Conservation (phyloP, 306 rosid genomes). For the Acacia melanoxylon region DNA sequence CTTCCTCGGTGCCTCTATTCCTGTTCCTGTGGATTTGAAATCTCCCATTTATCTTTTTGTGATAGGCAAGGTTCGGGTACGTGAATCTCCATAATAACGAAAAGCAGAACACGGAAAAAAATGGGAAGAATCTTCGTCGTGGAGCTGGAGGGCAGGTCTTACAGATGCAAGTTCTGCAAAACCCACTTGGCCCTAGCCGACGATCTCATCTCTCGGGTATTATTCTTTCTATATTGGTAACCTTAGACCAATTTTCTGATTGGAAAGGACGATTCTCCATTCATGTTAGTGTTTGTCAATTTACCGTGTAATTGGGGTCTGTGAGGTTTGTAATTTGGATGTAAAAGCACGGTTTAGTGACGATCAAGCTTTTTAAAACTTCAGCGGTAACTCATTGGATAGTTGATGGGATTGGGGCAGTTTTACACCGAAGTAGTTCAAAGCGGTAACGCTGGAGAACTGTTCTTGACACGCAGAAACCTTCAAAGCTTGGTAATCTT, state of each 20-base stretch:
- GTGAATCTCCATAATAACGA: neutral
- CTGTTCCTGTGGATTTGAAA: neutral
- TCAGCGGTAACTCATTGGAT: neutral
- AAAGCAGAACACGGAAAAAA: neutral
- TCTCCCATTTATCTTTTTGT: neutral
- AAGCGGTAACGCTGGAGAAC: neutral
- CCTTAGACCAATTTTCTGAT: neutral
- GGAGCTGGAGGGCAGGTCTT: constrained; percentile 84
- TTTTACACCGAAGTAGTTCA: neutral
- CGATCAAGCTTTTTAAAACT: neutral
- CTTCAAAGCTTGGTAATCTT: neutral
- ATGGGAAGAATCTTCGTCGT: constrained; percentile 85
- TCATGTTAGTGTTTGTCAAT: neutral
- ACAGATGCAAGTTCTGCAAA: constrained; percentile 88
- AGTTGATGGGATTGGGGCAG: neutral
- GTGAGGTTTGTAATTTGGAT: neutral
- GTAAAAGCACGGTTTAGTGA: neutral
- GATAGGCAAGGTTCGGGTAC: neutral
- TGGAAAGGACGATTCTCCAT: neutral
- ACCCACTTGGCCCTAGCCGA: constrained; percentile 79
- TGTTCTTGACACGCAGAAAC: neutral
- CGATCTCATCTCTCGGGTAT: constrained; percentile 79
- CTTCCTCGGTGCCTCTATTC: neutral
- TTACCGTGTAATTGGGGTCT: neutral
- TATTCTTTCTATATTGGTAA: neutral